A percentile compares a stretch with the other conserved stretches of the same genome.
Conservation (phyloP, 2,329 filamentous ascomycete genomes). For the Cladosporium sp. region DNA sequence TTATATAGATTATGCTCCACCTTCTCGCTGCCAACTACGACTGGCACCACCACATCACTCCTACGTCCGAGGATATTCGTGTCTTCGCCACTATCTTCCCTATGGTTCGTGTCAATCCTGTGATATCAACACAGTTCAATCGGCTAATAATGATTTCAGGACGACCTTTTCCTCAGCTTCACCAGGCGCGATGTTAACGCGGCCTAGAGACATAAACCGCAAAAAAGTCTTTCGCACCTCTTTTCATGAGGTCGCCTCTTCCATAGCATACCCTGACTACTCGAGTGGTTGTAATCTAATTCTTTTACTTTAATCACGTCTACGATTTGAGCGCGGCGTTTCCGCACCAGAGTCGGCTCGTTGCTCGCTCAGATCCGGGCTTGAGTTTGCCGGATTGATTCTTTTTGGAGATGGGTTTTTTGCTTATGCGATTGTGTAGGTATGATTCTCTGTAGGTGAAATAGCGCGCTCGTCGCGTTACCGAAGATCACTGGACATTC, state of each 20-base stretch:
- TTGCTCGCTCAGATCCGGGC: neutral
- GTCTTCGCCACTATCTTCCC: conserved; percentile 99
- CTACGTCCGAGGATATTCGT: conserved; percentile 88
- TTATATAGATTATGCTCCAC: conserved; percentile 60
- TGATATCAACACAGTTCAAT: neutral
- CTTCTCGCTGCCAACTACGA: conserved; percentile 50
- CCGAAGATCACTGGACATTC: no score
- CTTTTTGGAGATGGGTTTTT: neutral
- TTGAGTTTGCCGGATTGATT: neutral
- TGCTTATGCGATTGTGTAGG: neutral
- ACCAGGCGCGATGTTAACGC: conserved; percentile 17
- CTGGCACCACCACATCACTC: conserved; percentile 87
- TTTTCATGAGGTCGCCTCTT: neutral
- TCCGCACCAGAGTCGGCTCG: neutral
- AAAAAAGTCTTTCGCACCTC: conserved; percentile 4
- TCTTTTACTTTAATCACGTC: neutral
- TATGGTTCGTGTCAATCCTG: conserved; percentile 62
- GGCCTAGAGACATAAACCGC: neutral
- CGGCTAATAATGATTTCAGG: conserved; percentile 17
- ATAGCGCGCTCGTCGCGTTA: no score
- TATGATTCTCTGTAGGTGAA: neutral
- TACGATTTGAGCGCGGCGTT: conserved; percentile 1
- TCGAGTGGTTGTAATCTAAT: conserved; percentile 17
- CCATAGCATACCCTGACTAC: neutral
- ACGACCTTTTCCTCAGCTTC: conserved; percentile 25